These are phyloP conservation scores for Periconia macrospinosa DNA, from an alignment of 2,329 filamentous ascomycete species.

Conservation along the genomic window DNA sequence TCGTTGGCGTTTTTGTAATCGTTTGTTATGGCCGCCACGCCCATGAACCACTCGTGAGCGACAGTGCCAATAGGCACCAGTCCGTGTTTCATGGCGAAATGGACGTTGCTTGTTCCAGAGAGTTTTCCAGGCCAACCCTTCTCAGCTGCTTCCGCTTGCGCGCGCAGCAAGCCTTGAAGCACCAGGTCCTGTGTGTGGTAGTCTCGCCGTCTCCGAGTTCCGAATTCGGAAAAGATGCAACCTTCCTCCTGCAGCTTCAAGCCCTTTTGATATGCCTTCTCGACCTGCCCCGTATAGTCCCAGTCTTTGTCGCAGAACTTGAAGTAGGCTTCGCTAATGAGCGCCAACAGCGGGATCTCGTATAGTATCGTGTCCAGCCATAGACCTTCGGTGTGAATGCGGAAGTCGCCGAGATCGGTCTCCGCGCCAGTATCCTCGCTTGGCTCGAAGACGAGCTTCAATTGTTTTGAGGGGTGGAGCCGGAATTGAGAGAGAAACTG, in stretches of 20 bases:
- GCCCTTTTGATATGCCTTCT: constrained; percentile 82
- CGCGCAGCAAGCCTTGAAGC: constrained; percentile 79
- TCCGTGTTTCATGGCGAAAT: constrained; percentile 91
- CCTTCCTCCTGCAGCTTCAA: constrained; percentile 75
- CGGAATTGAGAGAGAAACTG: constrained; percentile 80
- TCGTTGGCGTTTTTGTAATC: constrained; percentile 86
- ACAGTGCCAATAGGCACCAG: constrained; percentile 85
- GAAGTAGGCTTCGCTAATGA: constrained; percentile 97
- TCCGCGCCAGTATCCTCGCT: constrained; percentile 62
- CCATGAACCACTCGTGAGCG: constrained; percentile 99
- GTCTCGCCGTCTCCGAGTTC: constrained; percentile 82
- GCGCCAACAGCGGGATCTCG: constrained; percentile 88
- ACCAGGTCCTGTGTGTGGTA: constrained; percentile 95
- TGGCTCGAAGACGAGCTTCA: constrained; percentile 68
- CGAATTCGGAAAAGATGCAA: constrained; percentile 92
- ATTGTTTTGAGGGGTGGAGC: constrained; percentile 78
- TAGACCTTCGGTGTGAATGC: constrained; percentile 74
- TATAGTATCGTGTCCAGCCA: constrained; percentile 98
- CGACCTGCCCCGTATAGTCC: constrained; percentile 83
- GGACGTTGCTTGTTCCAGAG: constrained; percentile 92
- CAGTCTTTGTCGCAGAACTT: constrained; percentile 94
- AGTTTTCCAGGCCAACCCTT: constrained; percentile 72
- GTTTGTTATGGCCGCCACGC: constrained; percentile 85
- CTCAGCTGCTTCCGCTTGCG: constrained; percentile 69
- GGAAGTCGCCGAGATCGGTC: constrained; percentile 70